Base-by-base conservation (phyloP, 306 rosid genomes). In the Dryas alaskensis region DNA sequence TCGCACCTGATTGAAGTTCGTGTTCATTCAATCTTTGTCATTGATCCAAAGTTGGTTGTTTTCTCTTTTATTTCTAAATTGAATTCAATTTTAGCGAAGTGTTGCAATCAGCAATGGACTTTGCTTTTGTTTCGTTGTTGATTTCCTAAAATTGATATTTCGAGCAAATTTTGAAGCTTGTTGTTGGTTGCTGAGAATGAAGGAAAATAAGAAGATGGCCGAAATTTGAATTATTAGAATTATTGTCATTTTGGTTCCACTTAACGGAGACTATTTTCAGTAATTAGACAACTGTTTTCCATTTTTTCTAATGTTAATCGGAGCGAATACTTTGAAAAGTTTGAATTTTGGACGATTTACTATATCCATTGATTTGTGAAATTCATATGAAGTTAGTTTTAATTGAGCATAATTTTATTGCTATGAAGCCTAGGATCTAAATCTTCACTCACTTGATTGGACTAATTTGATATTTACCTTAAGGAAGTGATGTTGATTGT, bases 141-240 rank as follows among this genome's bases (percentile, higher is more conserved):
- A 5, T 50, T 0, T 4, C 14, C 4, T 5, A 22, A n/a, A 17
- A 11, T 51, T 70, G 47, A 6, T 11, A 58, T 45, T 61, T 44
- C 25, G 4, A 53, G 31, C 14, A 11, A 11, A 6, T 43, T 67
- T 47, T 5, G 70, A 31, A 71, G 65, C 51, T 13, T 8, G 59
- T 7, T 27, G 75, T 82, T 76, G 73, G 37, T 73, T 80, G 72
- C 67, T 66, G 67, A 61, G 69, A 44, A 37, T 75, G 59, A 79
- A 10, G 19, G 60, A 61, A 73, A 47, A 11, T 54, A 60, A 17
- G 10, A 55, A 42, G 67, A 49, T 67, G 31, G 46, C 57, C 63
- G 72, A 12, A 58, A 47, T 69, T 70, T 10, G 16, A 25, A 65
- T 42, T 51, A 47, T 60, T 68, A 6, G 9, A 4, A 3, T n/a